Conservation (phyloP, 2,329 filamentous ascomycete species). For the Aspergillus ochraceus region DNA sequence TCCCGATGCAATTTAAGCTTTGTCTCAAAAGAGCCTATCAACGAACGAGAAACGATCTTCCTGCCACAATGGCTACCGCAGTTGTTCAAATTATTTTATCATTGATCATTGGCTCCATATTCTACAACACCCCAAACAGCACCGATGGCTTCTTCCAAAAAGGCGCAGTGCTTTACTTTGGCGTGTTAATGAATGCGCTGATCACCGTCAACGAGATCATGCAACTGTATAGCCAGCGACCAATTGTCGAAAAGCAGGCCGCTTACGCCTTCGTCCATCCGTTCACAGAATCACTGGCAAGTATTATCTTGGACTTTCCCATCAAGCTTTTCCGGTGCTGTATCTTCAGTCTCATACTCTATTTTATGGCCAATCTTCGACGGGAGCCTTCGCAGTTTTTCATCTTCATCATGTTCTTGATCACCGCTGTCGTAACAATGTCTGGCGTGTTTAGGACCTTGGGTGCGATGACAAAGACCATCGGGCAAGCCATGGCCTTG, state of each 20-base stretch:
- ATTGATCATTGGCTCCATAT: constrained; percentile 73
- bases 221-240: constrained; percentile 8
- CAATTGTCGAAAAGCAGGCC: constrained; percentile 11
- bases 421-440: constrained; percentile 70
- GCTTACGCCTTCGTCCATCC: constrained; percentile 13
- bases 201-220: constrained; percentile 64
- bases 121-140: constrained; percentile 66
- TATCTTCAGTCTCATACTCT: constrained; percentile 72
- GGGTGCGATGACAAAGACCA: constrained; percentile 67
- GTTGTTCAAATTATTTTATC: constrained; percentile 68
- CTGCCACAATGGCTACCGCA: constrained; percentile 63
- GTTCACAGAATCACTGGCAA: not conserved
- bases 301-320: constrained; percentile 50
- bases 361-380: constrained; percentile 80
- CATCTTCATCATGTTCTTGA: constrained; percentile 75
- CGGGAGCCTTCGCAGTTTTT: constrained; percentile 74
- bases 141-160: constrained; percentile 72
- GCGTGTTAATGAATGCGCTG: constrained; percentile 79
- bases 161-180: constrained; percentile 77
- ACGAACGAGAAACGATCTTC: constrained; percentile 70
- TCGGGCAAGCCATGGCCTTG: constrained; percentile 55
- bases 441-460: constrained; percentile 80
- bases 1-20: constrained; percentile 68
- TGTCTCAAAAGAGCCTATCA: constrained; percentile 77
- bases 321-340: constrained; percentile 72